These are phyloP conservation scores for Rhizophagus clarus DNA, from an alignment of 192 early-diverging fungal genomes.

Conservation along the genomic window DNA sequence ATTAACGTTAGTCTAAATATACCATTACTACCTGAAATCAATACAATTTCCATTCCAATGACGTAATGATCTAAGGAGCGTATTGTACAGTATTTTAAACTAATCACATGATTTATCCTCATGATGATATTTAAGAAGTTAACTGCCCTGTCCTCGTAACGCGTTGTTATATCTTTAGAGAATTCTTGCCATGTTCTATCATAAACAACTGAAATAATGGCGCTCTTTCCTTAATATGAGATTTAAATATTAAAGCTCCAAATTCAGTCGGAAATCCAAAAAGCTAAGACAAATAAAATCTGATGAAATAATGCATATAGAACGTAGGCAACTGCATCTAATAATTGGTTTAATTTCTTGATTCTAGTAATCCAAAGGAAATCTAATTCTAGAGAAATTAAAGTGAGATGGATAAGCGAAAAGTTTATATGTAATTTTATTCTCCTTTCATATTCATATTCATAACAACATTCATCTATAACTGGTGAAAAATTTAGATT, in stretches of 20 bases:
- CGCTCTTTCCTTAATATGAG: slow-evolving; percentile 57
- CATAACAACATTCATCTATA: background rate
- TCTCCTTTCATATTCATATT: background rate
- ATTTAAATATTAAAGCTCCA: slow-evolving; percentile 70
- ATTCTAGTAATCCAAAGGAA: slow-evolving; percentile 62
- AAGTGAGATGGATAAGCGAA: slow-evolving; percentile 84
- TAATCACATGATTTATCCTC: slow-evolving; percentile 53
- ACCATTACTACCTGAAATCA: slow-evolving; percentile 41
- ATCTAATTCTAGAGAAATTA: slow-evolving; percentile 78
- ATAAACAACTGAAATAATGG: slow-evolving; percentile 24
- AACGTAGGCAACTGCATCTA: slow-evolving; percentile 76
- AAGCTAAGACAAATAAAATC: slow-evolving; percentile 80
- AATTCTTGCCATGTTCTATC: slow-evolving; percentile 54
- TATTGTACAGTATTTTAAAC: too few species aligned
- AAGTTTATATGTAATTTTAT: slow-evolving; percentile 45
- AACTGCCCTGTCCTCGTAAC: slow-evolving; percentile 78
- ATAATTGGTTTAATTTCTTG: slow-evolving; percentile 46
- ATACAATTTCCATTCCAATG: slow-evolving; percentile 58
- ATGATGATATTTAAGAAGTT: slow-evolving; percentile 77
- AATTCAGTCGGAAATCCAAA: slow-evolving; percentile 84
- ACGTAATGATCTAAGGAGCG: slow-evolving; percentile 44
- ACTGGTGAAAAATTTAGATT: background rate
- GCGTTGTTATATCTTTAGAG: slow-evolving; percentile 41
- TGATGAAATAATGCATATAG: slow-evolving; percentile 62
- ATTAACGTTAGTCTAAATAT: slow-evolving; percentile 73